Conservation (phyloP, 306 rosid species). For the Ormosia semicastrata region DNA sequence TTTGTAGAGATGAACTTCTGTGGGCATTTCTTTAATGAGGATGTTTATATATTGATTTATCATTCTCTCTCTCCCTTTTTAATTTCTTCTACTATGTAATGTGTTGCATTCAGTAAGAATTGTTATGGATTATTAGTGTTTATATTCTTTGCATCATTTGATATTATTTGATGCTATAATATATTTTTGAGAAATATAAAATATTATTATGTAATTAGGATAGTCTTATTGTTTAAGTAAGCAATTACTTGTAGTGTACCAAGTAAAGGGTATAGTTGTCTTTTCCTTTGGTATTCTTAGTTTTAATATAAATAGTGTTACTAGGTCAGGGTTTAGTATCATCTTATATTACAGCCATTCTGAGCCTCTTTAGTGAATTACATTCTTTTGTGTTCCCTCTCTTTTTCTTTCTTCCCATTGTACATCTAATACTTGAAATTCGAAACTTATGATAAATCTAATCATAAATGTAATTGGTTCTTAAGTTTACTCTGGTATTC, state of each 20-base stretch:
- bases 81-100: neutral
- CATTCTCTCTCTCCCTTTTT: neutral
- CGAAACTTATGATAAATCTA: neutral
- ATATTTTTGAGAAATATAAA: neutral
- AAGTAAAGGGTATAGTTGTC: neutral
- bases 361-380: neutral
- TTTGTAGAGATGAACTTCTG: neutral
- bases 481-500: neutral
- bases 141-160: neutral
- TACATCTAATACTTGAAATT: neutral
- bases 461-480: neutral
- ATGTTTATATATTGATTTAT: neutral
- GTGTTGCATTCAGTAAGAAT: neutral
- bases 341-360: neutral
- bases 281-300: neutral
- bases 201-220: neutral
- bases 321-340: neutral
- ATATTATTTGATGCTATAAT: neutral
- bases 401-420: neutral
- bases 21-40: neutral
- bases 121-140: slow-evolving; percentile 1
- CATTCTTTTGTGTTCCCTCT: neutral
- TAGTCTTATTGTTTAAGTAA: neutral
- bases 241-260: neutral
- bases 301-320: neutral